Conservation (phyloP, 352 stramenopile species). For the Saprolegnia diclina region DNA sequence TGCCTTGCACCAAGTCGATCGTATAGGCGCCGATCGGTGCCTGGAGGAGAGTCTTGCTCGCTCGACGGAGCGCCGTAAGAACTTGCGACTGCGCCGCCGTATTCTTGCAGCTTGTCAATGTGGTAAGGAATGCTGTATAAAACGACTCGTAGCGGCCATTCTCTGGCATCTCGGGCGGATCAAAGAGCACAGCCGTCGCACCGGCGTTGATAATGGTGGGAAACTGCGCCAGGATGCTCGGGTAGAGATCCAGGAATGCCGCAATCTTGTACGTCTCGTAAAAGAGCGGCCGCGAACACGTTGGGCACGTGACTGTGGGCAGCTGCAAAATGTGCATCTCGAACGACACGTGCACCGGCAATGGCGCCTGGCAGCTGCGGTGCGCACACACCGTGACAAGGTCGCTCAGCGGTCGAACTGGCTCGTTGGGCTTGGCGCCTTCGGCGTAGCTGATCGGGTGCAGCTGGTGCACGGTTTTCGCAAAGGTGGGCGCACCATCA, state of each 20-base stretch:
- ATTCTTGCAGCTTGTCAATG: too few species aligned
- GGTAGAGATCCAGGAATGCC: background rate
- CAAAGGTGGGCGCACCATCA: background rate
- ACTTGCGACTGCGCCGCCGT: too few species aligned
- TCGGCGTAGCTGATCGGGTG: constrained; percentile 13
- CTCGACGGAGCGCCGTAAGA: background rate
- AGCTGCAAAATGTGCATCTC: constrained; percentile 10
- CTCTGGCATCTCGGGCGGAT: too few species aligned
- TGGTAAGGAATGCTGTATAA: too few species aligned
- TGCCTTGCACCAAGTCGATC: constrained; percentile 20
- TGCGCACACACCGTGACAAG: background rate
- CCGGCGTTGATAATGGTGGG: background rate
- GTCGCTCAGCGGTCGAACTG: background rate
- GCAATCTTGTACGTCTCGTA: constrained; percentile 11
- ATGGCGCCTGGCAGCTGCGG: background rate
- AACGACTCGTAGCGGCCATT: too few species aligned
- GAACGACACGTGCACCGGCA: constrained; percentile 8
- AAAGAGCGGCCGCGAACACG: background rate
- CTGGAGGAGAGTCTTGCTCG: background rate
- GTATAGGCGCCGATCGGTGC: background rate
- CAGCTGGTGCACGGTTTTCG: constrained; percentile 14
- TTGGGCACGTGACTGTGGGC: background rate
- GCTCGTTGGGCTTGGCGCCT: background rate
- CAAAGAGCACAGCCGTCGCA: background rate
- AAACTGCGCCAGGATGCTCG: too few species aligned